Base-by-base conservation (phyloP, 164 flowering plant genomes). In the Litsea cubeba region DNA sequence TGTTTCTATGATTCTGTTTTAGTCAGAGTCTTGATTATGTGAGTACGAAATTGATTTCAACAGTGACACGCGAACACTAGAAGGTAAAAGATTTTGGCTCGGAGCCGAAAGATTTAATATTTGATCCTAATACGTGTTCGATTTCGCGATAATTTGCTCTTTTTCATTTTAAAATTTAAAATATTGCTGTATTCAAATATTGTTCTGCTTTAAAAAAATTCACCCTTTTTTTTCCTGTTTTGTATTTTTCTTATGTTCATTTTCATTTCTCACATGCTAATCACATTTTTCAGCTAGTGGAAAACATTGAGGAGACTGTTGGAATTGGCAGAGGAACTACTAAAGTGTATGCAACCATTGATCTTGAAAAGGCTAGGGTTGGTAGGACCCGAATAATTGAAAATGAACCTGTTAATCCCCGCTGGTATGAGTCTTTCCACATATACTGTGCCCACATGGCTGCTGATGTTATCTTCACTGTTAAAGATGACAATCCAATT, bases 381-480 rank as follows among this genome's bases (percentile, higher is more conserved):
- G 93, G 88, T 46, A 77, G 89, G 65, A 90, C 95, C 18, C 82
- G 88, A 72, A 51, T 80, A 54, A 32, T 89, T 15, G 77, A 79
- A 65, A 76, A 78, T 7, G 87, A 83, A 40, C 80, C 73, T 49
- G 63, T 78, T 1, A 84, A 83, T 67, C 92, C 91, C 11, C 83
- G 84, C 18, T 92, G 95, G 95, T 58, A 81, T 66, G 93, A 92
- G 77, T 81, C 85, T 6, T 90, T 92, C 72, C 87, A 84, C 77
- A 80, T 92, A 2, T 89, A 89, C 80, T 90, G 93, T 79, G 95
- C 93, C 23, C 95, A 92, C 76, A 72, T 66, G 85, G 91, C 88
- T 66, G 82, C 90, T 71, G 63, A 88, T 69, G 78, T 88, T 22
- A 73, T 87, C 57, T 89, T 92, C 84, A 82, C 92, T 11, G 78